Base-by-base conservation (phyloP, 192 early-diverging fungal genomes). In the Umbelopsis sp. region DNA sequence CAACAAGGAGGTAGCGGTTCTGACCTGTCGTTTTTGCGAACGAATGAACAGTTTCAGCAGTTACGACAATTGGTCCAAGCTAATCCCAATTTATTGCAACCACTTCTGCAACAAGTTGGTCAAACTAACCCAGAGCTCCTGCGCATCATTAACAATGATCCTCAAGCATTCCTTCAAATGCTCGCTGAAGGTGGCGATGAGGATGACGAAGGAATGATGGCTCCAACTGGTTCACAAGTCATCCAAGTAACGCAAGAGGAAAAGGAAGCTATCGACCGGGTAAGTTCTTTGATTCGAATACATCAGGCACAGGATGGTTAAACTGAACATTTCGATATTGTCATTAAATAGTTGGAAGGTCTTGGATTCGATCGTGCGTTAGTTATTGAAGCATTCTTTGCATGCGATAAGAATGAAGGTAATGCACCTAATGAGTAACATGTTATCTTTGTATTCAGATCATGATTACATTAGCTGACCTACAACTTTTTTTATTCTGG, bases 341-440 rank as follows among this genome's bases (percentile, higher is more conserved):
- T 36, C 50, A 21, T 45, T 49, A 31, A 36, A 44, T 79, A 90
- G 90, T 76, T 99, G 73, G 87, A 89, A 76, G 92, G 77, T 17
- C 83, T 98, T 31, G 97, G 97, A 7, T 98, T 99, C 77, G 89
- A 91, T 68, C 85, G 93, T 51, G 86, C 86, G 45, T 65, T 86
- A 5, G 97, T 89, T 43, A 89, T 97, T 68, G 93, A 98, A 81
- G 97, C 97, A 29, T 99, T 89, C 83, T 88, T 99, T 83, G 94
- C 94, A 17, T 99, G 97, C 77, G 97, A 99, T 69, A 96, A 96
- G 80, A 95, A 98, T 81, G 97, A 99, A 84, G 77, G 77, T 78
- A 74, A 41, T 11, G 43, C 16, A 2, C 4, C 20, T 49, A n/a
- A n/a, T 17, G 0, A n/a, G 5, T 6, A n/a, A 20, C 5, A 17